phyloP scores from a whole-genome alignment of 1,284 basidiomycete genomes.

The Singerocomus rubriflavus region DNA sequence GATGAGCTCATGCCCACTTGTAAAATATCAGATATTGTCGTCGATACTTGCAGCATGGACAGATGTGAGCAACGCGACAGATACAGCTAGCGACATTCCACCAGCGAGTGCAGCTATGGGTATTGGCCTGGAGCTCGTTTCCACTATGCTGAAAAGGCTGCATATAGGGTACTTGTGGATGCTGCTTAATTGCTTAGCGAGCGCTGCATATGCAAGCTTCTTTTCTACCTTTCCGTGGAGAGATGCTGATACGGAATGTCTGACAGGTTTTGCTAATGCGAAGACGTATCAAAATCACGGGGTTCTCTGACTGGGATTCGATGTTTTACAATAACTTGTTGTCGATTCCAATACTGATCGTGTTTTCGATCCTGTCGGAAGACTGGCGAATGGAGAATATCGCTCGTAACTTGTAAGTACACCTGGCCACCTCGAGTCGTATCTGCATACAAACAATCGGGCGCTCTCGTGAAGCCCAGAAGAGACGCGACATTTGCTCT shows the following conservation, averaged over 20 bases:
- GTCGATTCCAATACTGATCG: conserved; percentile 85
- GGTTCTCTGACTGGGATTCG: conserved; percentile 99
- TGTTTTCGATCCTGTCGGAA: conserved; percentile 86
- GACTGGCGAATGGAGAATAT: conserved; percentile 88
- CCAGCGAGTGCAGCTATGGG: conserved; percentile 41
- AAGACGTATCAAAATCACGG: conserved; percentile 95
- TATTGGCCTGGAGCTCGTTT: conserved; percentile 43
- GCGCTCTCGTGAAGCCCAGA: conserved; percentile 58
- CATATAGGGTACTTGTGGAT: conserved; percentile 97
- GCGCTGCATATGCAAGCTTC: conserved; percentile 84
- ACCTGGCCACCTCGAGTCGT: neutral
- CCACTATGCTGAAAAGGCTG: conserved; percentile 52
- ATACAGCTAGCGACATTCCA: conserved; percentile 37
- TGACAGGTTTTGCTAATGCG: conserved; percentile 89
- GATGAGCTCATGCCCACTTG: neutral
- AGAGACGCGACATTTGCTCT: conserved; percentile 75
- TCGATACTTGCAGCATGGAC: conserved; percentile 96
- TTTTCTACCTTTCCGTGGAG: conserved; percentile 5
- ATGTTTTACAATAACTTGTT: conserved; percentile 99
- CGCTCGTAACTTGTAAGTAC: conserved; percentile 80
- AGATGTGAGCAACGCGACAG: conserved; percentile 66
- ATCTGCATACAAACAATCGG: conserved; percentile 6
- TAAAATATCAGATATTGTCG: conserved; percentile 69
- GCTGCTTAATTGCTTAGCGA: conserved; percentile 87
- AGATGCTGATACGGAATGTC: conserved; percentile 2